Conservation (phyloP, 2,329 filamentous ascomycete species). For the Fusarium decemcellulare region DNA sequence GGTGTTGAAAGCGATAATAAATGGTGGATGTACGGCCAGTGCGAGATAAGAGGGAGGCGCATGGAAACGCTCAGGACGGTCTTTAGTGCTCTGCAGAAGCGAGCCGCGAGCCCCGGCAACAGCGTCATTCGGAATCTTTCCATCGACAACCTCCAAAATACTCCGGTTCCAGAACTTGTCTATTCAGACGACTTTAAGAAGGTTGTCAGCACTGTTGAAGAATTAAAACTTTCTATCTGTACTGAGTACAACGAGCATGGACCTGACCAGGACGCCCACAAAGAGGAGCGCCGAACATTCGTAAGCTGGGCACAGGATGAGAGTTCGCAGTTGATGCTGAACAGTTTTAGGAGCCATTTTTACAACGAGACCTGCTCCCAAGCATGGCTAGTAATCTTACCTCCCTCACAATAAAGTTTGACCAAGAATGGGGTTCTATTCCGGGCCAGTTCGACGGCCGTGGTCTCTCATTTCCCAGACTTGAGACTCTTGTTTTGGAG, state of each 20-base stretch:
- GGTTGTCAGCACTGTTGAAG: background rate
- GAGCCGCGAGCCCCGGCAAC: background rate
- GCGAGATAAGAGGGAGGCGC: background rate
- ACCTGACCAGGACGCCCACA: background rate
- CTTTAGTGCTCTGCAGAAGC: background rate
- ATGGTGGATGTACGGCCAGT: background rate
- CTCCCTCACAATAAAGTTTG: background rate
- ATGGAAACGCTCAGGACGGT: slow-evolving; percentile 1
- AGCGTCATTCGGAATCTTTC: background rate
- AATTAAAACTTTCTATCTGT: background rate
- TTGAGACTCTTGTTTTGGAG: background rate
- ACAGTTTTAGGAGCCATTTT: background rate
- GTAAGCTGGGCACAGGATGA: background rate
- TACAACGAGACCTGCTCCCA: background rate
- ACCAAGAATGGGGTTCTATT: slow-evolving; percentile 2
- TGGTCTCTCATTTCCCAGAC: background rate
- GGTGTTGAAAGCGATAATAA: background rate
- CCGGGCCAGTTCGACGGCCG: slow-evolving; percentile 4
- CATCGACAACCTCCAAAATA: slow-evolving; percentile 8
- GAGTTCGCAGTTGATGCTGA: background rate
- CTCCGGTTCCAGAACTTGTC: background rate
- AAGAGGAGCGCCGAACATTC: background rate
- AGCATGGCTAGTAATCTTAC: background rate
- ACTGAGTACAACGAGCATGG: background rate
- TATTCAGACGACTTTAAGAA: background rate